Percentiles rank a stretch among this genome's conserved stretches.
Evolutionary conservation across 352 stramenopile species (phyloP).

Genomic region (Pythium apleroticum): DNA sequence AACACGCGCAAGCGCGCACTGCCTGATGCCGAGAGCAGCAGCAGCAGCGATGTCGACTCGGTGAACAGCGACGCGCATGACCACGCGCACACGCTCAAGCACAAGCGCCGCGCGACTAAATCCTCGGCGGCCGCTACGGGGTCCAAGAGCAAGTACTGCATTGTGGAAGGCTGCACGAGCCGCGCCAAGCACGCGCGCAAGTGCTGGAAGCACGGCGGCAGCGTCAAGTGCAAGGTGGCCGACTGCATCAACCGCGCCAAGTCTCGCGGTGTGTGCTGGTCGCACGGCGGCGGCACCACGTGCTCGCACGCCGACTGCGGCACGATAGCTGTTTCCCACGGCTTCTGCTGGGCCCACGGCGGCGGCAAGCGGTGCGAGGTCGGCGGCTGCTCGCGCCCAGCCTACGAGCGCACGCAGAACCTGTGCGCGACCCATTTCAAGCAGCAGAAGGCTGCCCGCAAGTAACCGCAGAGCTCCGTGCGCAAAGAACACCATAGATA

Average conservation of each 20-base stretch:
- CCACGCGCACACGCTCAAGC: constrained; percentile 14
- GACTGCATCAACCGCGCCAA: constrained; percentile 66
- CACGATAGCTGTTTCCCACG: constrained; percentile 60
- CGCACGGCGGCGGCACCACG: constrained; percentile 51
- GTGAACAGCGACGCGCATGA: constrained; percentile 1
- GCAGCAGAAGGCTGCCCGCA: not conserved
- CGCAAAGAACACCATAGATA: not conserved
- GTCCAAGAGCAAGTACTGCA: constrained; percentile 46
- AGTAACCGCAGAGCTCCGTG: not conserved
- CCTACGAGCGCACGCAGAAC: constrained; percentile 62
- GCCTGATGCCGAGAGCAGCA: not conserved
- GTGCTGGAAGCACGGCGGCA: constrained; percentile 61
- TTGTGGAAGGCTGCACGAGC: constrained; percentile 44
- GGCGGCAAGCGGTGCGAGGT: constrained; percentile 57
- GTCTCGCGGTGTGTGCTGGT: constrained; percentile 62
- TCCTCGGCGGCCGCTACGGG: not conserved
- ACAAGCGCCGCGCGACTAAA: constrained; percentile 12
- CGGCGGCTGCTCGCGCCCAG: constrained; percentile 42
- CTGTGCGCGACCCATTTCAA: constrained; percentile 3
- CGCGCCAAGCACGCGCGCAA: constrained; percentile 48
- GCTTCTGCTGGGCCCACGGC: constrained; percentile 33
- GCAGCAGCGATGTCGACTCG: constrained; percentile 8
- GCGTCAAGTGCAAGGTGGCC: constrained; percentile 48
- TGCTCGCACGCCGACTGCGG: constrained; percentile 47
- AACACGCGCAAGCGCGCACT: not conserved